Base-by-base conservation (phyloP, 1,284 basidiomycete genomes). In the Pseudozyma sp. region DNA sequence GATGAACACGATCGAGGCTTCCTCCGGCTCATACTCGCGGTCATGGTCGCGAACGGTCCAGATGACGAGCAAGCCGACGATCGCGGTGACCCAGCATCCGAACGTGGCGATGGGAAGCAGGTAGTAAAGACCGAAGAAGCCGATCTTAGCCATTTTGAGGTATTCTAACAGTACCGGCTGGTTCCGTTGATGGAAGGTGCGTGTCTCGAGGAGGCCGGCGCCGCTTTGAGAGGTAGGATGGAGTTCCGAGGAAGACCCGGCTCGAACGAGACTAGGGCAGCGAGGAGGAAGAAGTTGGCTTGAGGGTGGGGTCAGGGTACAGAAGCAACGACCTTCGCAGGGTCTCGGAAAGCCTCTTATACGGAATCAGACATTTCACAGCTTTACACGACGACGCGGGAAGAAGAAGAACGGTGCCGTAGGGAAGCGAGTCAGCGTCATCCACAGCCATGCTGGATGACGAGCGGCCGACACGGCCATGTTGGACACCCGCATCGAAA, bases 1-100 rank as follows among this genome's bases (percentile, higher is more conserved):
- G 67, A 88, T 86, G 67, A 86, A 88, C 9, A 87, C 86, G 31
- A 87, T 78, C 11, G 57, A 76, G 0, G 85, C 84, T 57, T 86
- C 85, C 35, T 84, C 52, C 10, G 3, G 13, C 81, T 78, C 56
- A 68, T 86, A 87, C 50, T 82, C 62, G 7, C 81, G 79, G 68
- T 86, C 86, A 11, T 83, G 84, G 33, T 81, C 79, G 7, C 52
- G 42, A n/a, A 44, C 43, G 1, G 82, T 83, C 86, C 87, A 87
- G 0, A 86, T 58, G 7, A 73, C 79, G 31, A 87, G 67, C 10
- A 86, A 73, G 29, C 77, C 79, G 50, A 82, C 62, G 33, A 81
- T 73, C 48, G 75, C 62, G 5, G 74, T 69, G n/a, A 67, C 60
- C 79, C 79, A 81, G 5, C 64, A 48, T 4, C 64, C 54, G 37